Evolutionary conservation across 345 rosid species (phyloP).

Genomic region (Syzygium grande): DNA sequence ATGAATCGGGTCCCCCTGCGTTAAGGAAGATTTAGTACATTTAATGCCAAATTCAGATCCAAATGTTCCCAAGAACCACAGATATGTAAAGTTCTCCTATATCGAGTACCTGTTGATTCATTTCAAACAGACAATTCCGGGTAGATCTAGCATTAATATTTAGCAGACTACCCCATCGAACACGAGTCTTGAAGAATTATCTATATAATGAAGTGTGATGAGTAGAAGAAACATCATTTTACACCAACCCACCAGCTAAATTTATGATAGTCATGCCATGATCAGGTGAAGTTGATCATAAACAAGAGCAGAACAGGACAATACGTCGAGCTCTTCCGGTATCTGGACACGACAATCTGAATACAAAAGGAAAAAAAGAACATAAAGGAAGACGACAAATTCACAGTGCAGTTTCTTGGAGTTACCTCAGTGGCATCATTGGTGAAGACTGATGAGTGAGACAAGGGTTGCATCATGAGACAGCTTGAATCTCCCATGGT

Average conservation of each 20-base stretch:
- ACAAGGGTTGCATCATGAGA: conserved; percentile 79
- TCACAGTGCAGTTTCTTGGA: background rate
- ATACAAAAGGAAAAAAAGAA: background rate
- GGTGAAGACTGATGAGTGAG: conserved; percentile 50
- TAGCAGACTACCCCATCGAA: background rate
- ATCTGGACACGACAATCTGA: background rate
- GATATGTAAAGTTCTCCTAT: background rate
- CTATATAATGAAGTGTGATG: background rate
- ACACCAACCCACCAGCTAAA: background rate
- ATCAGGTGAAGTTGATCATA: background rate
- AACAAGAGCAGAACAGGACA: background rate
- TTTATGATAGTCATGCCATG: background rate
- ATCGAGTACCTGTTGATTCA: background rate
- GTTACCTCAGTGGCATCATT: conserved; percentile 57
- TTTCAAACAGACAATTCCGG: background rate
- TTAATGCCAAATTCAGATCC: background rate
- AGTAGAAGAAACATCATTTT: background rate
- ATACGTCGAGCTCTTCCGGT: background rate
- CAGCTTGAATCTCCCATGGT: conserved; percentile 73
- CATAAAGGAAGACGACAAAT: background rate
- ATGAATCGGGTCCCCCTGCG: conserved; percentile 55
- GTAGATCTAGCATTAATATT: background rate
- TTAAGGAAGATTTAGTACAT: conserved; percentile 3
- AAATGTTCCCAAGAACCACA: background rate
- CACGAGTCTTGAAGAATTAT: background rate